Conservation (phyloP, 1,139 yeast genomes). For the Tardiomyces blankii region DNA sequence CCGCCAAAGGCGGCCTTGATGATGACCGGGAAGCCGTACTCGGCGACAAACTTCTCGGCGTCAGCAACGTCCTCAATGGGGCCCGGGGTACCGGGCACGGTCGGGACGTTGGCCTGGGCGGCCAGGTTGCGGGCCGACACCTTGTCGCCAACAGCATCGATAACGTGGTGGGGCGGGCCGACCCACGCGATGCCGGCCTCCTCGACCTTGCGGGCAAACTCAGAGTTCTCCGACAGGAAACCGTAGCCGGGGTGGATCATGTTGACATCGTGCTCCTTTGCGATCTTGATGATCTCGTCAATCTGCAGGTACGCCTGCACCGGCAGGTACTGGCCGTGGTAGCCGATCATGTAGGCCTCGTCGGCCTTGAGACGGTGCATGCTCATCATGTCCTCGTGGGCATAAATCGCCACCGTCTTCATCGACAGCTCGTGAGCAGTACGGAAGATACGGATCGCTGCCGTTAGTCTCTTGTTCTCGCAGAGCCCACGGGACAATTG, state of each 20-base stretch:
- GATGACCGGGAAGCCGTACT: slow-evolving; percentile 92
- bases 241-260: slow-evolving; percentile 99
- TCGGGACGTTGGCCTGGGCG: slow-evolving; percentile 70
- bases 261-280: slow-evolving; percentile 76
- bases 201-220: slow-evolving; percentile 85
- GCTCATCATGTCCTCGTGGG: slow-evolving; percentile 90
- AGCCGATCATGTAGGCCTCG: slow-evolving; percentile 87
- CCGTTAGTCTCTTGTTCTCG: background rate
- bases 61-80: slow-evolving; percentile 78
- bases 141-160: slow-evolving; percentile 97
- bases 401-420: slow-evolving; percentile 96
- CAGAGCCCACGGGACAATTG: background rate
- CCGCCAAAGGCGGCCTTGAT: slow-evolving; percentile 99
- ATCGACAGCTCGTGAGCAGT: slow-evolving; percentile 96
- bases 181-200: slow-evolving; percentile 92
- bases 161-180: slow-evolving; percentile 83
- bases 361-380: slow-evolving; percentile 93
- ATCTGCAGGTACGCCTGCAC: slow-evolving; percentile 94
- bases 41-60: slow-evolving; percentile 64
- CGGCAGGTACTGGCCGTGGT: slow-evolving; percentile 81
- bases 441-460: slow-evolving; percentile 52
- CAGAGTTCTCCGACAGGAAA: slow-evolving; percentile 87
- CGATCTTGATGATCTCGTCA: slow-evolving; percentile 89
- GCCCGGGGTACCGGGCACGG: slow-evolving; percentile 97
- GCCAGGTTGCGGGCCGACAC: slow-evolving; percentile 91